Evolutionary conservation across 306 rosid species (phyloP), one percentile per base, ranked within the genome.

Genomic region (Prinsepia uniflora): DNA sequence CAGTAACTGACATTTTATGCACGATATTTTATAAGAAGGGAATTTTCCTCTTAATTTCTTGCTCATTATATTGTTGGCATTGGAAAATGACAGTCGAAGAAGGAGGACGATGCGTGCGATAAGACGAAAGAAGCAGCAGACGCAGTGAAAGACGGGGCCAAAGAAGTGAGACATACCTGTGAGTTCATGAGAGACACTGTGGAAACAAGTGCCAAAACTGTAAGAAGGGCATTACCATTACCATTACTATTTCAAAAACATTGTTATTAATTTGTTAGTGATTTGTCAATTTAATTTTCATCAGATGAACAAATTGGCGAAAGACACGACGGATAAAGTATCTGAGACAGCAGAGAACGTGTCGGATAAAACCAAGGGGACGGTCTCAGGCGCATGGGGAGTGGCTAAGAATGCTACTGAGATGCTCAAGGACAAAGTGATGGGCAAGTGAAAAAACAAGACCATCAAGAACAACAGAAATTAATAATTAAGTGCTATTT

Each of bases 131-230:
- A 86, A 75, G 86, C 85, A 71, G 83, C 84, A 3, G 84, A 79
- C 30, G 80, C 90, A 3, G 82, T 86, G 5, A 79, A 75, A 70
- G 79, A 80, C 11, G 75, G 86, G 11, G 84, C 86, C 22, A 79
- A 14, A 72, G 90, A 86, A 86, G 86, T 86, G 19, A 79, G 90
- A 71, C 68, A 76, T 55, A 86, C 88, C 0, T 81, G 86, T 39
- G 86, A 86, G 69, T 86, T 81, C 70, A 61, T 86, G 44, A 79
- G 74, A 63, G 90, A 86, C 74, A 83, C 86, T 2, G 77, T 74
- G 0, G 70, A 74, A 60, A 67, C 70, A 44, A 76, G 84, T 39
- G 76, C 86, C 17, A 13, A 82, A 72, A 70, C 73, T 7, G 90
- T 81, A 78, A 65, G 82, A 7, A 5, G 4, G 30, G 34, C 34